Conservation (phyloP, 2,329 filamentous ascomycete species). For the Fusarium tricinctum region DNA sequence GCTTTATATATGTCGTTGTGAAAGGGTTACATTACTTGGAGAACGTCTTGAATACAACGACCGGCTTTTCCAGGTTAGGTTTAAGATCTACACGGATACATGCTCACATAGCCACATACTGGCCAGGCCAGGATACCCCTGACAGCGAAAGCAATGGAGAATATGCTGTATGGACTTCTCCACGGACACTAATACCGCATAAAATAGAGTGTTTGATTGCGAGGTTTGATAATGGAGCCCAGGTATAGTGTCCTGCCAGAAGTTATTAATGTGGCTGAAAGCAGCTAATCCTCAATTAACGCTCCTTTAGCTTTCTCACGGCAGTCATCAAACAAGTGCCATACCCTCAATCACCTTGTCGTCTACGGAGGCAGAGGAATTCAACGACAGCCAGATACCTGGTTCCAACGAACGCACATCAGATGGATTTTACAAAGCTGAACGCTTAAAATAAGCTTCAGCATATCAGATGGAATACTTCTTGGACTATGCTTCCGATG, state of each 20-base stretch:
- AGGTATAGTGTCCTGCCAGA: too few relatives aligned
- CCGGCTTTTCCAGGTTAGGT: background rate
- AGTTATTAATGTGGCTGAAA: background rate
- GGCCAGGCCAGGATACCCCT: background rate
- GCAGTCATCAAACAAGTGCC: too few relatives aligned
- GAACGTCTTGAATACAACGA: background rate
- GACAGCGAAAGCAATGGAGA: background rate
- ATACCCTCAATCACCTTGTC: too few relatives aligned
- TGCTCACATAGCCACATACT: background rate
- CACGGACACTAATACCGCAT: background rate
- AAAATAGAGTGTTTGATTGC: background rate
- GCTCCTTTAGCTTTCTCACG: too few relatives aligned
- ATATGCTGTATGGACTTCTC: background rate
- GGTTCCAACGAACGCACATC: background rate
- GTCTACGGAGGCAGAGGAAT: background rate
- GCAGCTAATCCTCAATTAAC: too few relatives aligned
- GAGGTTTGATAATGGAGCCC: background rate
- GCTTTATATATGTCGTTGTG: background rate
- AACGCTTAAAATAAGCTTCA: background rate
- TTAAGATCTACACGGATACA: background rate
- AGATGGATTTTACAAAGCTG: background rate
- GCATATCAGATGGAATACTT: background rate
- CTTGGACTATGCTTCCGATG: background rate
- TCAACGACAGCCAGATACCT: background rate
- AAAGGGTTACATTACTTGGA: background rate